Conservation (phyloP, 2,329 filamentous ascomycete genomes). For the Diaporthe ampelina region DNA sequence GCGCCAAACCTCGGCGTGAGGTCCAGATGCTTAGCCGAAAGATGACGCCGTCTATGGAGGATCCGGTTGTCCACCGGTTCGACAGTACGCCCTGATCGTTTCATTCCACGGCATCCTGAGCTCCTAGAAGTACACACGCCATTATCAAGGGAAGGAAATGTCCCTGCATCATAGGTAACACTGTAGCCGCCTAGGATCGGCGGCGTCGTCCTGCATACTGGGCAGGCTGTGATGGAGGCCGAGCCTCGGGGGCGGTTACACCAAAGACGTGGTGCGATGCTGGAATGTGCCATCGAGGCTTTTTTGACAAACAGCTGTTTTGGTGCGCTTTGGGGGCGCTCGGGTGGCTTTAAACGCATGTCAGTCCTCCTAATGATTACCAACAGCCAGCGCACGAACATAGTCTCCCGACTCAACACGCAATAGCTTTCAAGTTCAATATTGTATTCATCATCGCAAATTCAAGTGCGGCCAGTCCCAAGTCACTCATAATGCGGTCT, state of each 20-base stretch:
- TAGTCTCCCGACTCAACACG: background rate
- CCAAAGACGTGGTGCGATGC: background rate
- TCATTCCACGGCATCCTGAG: background rate
- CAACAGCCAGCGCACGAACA: background rate
- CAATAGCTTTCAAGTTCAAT: background rate
- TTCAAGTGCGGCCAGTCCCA: background rate
- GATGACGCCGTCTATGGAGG: background rate
- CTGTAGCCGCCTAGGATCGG: slow-evolving; percentile 3
- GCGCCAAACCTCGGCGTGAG: background rate
- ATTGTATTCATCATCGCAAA: background rate
- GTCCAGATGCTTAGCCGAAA: background rate
- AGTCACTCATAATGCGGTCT: slow-evolving; percentile 9
- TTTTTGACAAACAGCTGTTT: background rate
- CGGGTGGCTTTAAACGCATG: slow-evolving; percentile 7
- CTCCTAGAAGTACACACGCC: background rate
- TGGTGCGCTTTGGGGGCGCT: background rate
- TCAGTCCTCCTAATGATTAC: background rate
- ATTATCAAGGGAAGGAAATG: background rate
- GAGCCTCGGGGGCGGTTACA: slow-evolving; percentile 1
- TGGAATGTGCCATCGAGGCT: slow-evolving; percentile 13
- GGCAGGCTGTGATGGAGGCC: slow-evolving; percentile 17
- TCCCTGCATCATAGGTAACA: background rate
- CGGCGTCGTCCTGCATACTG: background rate
- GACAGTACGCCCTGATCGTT: background rate
- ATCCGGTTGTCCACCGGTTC: background rate